Base-by-base conservation (phyloP, 441 rosid genomes). In the Aleurites moluccanus region DNA sequence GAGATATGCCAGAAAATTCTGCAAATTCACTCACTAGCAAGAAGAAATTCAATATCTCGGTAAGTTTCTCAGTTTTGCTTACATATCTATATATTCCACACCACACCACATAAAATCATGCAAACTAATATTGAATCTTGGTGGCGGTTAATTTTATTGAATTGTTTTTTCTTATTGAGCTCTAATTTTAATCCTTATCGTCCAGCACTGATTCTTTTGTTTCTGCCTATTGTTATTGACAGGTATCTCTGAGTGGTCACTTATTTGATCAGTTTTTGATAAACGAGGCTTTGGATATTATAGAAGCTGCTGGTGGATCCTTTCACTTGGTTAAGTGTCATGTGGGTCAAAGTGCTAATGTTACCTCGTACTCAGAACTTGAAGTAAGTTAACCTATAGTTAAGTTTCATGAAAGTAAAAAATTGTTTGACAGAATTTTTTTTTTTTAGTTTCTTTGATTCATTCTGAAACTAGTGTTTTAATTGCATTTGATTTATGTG, bases 201-300 rank as follows among this genome's bases (percentile, higher is more conserved):
- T 60, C 44, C 44, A 47, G 45, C 28, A 35, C 27, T 53, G 50
- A 73, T 35, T 75, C 8, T 78, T 62, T 30, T 42, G n/a, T 65
- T 74, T 67, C 65, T 65, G 64, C 69, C 77, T 47, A 73, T 73
- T 73, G 25, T 70, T 73, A 64, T 76, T 64, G 75, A 70, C 84
- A 93, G 99, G 99, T 96, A 77, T 92, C 99, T 80, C 73, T 96
- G 73, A 89, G 92, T 74, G 99, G 99, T 65, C 98, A 93, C 84
- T 80, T 96, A 40, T 96, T 96, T 78, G 99, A 96, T 84, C 83
- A 88, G 74, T 95, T 92, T 83, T 85, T 93, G 75, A 95, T 93
- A 81, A 96, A 96, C 76, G 99, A 93, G 83, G 99, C 99, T 65
- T 84, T 96, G 78, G 98, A 96, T 77, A 88, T 88, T 65, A 95